A percentile compares a stretch with the other conserved stretches of the same genome.
These are phyloP conservation scores for Dentipellis sp. DNA, from an alignment of 768 basidiomycete genomes.

Conservation along the genomic window DNA sequence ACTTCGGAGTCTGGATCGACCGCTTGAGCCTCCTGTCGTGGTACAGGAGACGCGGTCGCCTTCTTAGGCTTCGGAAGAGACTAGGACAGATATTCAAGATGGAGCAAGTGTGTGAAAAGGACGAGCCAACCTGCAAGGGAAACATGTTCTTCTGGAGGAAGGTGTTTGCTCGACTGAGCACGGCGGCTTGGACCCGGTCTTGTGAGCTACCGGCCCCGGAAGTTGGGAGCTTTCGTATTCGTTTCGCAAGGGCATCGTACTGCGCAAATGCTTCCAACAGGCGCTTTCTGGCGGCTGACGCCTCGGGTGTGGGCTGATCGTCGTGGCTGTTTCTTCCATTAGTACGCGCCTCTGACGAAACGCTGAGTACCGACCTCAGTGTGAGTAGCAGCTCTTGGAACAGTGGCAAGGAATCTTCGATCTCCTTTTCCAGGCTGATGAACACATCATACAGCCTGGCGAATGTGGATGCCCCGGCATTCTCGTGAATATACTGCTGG, in stretches of 20 bases:
- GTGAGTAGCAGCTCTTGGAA: slow-evolving; percentile 80
- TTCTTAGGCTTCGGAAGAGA: slow-evolving; percentile 41
- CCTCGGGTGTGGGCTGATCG: slow-evolving; percentile 57
- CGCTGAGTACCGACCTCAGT: slow-evolving; percentile 40
- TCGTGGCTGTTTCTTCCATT: slow-evolving; percentile 21
- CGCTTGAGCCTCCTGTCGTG: slow-evolving; percentile 14
- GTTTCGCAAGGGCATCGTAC: slow-evolving; percentile 84
- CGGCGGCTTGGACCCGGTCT: slow-evolving; percentile 75
- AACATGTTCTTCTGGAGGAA: slow-evolving; percentile 92
- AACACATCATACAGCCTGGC: slow-evolving; percentile 40
- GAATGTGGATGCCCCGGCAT: slow-evolving; percentile 1
- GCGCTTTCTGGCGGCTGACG: slow-evolving; percentile 62
- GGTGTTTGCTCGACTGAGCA: slow-evolving; percentile 62
- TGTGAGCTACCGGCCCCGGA: slow-evolving; percentile 61
- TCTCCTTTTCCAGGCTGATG: slow-evolving; percentile 72
- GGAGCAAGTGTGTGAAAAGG: not conserved
- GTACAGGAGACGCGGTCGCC: slow-evolving; percentile 7
- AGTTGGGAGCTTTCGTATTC: slow-evolving; percentile 67
- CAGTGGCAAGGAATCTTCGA: slow-evolving; percentile 78
- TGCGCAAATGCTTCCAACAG: slow-evolving; percentile 80
- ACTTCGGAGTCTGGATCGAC: slow-evolving; percentile 61
- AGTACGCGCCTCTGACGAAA: too few species aligned
- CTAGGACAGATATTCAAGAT: slow-evolving; percentile 17
- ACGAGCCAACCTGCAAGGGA: slow-evolving; percentile 52
- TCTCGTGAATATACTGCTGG: slow-evolving; percentile 69